Conservation (phyloP, 208 protist species). For the Leishmania tropica region DNA sequence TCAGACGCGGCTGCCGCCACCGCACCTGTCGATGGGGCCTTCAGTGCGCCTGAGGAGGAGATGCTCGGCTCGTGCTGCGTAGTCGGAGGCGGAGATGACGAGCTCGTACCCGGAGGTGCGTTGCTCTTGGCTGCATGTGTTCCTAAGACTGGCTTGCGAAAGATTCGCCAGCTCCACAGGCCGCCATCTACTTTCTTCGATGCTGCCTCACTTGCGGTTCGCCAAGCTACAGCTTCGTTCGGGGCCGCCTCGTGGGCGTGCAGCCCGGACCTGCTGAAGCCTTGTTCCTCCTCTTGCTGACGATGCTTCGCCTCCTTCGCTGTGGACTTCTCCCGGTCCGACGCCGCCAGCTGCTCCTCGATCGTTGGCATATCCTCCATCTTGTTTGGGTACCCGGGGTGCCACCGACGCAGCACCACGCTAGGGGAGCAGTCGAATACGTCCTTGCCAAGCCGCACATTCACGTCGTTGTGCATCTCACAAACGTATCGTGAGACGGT, state of each 20-base stretch:
- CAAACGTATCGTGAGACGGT: slow-evolving; percentile 79
- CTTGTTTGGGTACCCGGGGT: slow-evolving; percentile 82
- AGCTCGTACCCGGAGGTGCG: not conserved
- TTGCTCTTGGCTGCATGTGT: not conserved
- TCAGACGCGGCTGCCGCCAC: not conserved
- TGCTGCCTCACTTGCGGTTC: not conserved
- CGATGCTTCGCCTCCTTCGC: slow-evolving; percentile 10
- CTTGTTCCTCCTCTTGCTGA: slow-evolving; percentile 20
- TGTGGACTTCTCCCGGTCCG: slow-evolving; percentile 19
- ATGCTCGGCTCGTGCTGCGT: not conserved
- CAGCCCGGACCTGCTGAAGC: slow-evolving; percentile 21
- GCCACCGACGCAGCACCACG: slow-evolving; percentile 80
- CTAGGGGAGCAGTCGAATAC: slow-evolving; percentile 77
- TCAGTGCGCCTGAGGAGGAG: not conserved
- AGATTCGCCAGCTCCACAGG: slow-evolving; percentile 25
- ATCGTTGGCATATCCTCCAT: slow-evolving; percentile 79
- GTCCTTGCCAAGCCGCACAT: slow-evolving; percentile 70
- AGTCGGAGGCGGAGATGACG: slow-evolving; percentile 3
- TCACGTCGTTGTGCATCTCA: slow-evolving; percentile 92
- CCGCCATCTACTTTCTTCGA: not conserved
- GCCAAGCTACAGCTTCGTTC: slow-evolving; percentile 16
- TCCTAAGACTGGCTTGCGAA: slow-evolving; percentile 19
- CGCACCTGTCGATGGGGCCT: not conserved
- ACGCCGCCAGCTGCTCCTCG: slow-evolving; percentile 59
- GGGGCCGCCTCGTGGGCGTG: slow-evolving; percentile 6